phyloP scores from a whole-genome alignment of 805 yeast genomes.

The Helenozyma rhizophorensis region DNA sequence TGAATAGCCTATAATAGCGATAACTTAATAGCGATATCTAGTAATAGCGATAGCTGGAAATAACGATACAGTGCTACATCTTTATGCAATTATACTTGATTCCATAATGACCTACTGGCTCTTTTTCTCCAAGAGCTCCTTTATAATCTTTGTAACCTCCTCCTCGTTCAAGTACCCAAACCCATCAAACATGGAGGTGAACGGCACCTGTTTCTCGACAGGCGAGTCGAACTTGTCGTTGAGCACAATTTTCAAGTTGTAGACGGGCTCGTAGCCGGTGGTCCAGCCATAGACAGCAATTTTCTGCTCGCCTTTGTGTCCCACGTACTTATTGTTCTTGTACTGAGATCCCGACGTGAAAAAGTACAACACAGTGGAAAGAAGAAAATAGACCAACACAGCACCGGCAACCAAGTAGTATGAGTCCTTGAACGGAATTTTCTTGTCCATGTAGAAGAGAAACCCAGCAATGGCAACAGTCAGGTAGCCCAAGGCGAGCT shows the following conservation, averaged over 20 bases:
- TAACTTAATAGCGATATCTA: neutral
- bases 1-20: too few species aligned
- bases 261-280: constrained; percentile 41
- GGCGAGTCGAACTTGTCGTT: constrained; percentile 17
- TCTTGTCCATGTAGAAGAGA: constrained; percentile 47
- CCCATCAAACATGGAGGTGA: constrained; percentile 40
- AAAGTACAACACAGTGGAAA: constrained; percentile 31
- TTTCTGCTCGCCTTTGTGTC: constrained; percentile 30
- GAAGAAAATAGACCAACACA: constrained; percentile 34
- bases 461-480: constrained; percentile 45
- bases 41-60: neutral
- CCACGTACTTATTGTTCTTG: constrained; percentile 46
- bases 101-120: constrained; percentile 4
- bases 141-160: constrained; percentile 25
- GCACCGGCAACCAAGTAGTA: constrained; percentile 30
- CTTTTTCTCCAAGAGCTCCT: constrained; percentile 16
- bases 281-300: constrained; percentile 38
- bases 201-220: constrained; percentile 25
- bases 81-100: neutral
- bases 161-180: constrained; percentile 42
- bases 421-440: constrained; percentile 38
- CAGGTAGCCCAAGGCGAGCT: constrained; percentile 45
- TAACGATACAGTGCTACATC: neutral
- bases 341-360: constrained; percentile 29
- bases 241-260: constrained; percentile 30